phyloP scores from a whole-genome alignment of 805 yeast genomes.

The Kazachstania taianensis region DNA sequence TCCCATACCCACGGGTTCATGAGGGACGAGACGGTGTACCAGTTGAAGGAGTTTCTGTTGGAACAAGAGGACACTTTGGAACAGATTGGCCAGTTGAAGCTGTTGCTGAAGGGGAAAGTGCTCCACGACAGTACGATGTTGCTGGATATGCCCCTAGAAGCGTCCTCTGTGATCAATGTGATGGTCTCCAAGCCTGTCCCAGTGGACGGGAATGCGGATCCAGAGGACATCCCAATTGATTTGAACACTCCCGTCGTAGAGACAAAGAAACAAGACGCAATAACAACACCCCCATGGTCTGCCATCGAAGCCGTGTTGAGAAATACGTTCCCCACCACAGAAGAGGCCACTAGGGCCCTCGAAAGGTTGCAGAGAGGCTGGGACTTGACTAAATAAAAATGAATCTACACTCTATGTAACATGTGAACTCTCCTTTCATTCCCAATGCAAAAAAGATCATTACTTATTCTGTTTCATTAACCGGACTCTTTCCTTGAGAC shows the following conservation, averaged over 20 bases:
- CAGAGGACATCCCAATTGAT: slow-evolving; percentile 2
- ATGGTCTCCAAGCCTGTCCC: slow-evolving; percentile 30
- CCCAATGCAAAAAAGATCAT: no score
- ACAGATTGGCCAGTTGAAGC: slow-evolving; percentile 35
- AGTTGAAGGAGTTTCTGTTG: slow-evolving; percentile 25
- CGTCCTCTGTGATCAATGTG: slow-evolving; percentile 33
- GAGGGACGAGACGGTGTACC: slow-evolving; percentile 25
- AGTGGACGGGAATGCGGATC: slow-evolving; percentile 1
- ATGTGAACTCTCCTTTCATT: background rate
- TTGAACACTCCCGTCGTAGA: background rate
- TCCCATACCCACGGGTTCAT: slow-evolving; percentile 22
- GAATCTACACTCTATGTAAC: background rate
- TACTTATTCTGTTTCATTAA: slow-evolving; percentile 22
- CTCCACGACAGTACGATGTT: slow-evolving; percentile 41
- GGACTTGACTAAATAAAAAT: slow-evolving; percentile 25
- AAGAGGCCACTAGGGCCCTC: slow-evolving; percentile 21
- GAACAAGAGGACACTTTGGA: slow-evolving; percentile 15
- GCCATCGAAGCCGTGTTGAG: slow-evolving; percentile 32
- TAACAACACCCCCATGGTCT: slow-evolving; percentile 34
- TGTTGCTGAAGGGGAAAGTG: slow-evolving; percentile 54
- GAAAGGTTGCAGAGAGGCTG: slow-evolving; percentile 33
- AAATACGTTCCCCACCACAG: slow-evolving; percentile 25
- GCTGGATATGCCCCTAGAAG: slow-evolving; percentile 18
- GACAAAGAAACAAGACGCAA: background rate
- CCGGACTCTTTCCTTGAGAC: slow-evolving; percentile 43